Evolutionary conservation across 179 eudicot genomes (phyloP), one percentile per base, ranked within the genome.

Genomic region (Spergularia azorica): DNA sequence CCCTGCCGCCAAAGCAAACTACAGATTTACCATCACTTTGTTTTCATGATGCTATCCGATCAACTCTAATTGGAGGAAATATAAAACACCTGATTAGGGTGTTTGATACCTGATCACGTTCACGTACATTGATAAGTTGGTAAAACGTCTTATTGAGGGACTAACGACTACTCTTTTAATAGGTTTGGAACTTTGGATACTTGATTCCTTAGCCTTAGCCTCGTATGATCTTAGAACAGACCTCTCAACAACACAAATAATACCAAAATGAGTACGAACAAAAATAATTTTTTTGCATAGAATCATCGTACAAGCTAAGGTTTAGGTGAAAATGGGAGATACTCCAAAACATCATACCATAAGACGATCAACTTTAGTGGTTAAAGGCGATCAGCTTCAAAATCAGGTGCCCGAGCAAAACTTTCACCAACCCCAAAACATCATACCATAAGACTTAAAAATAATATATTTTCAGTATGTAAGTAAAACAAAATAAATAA

Each of bases 1-100:
- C 72, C 43, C 16, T 70, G 73, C 73, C 73, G 73, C 36, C 73
- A 70, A 70, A 26, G 43, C 3, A 52, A 52, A 70, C 55, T 70
- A 43, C 73, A 70, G 6, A 70, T 21, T 1, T 70, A 54, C 61
- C 73, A 70, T 70, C 18, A 70, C 9, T 38, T 6, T 1, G 70
- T 18, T 13, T 70, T 70, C 58, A 5, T 10, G 51, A 1, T 17
- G 10, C 4, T 3, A 4, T 18, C 18, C 36, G 11, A 43, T 46
- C 46, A n/a, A 5, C 18, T 56, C 16, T 18, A 62, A 9, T 62
- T 18, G 21, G 66, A 61, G 60, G 17, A 14, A 5, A 4, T 6
- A n/a, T 13, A 17, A 57, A 57, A 4, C 6, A 6, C 21, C 18
- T 16, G 18, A 57, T 6, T 17, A 15, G 18, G n/a, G n/a, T 1